Evolutionary conservation across 306 rosid genomes (phyloP), one percentile per base, ranked within the genome.

Genomic region (Neltuma alba): DNA sequence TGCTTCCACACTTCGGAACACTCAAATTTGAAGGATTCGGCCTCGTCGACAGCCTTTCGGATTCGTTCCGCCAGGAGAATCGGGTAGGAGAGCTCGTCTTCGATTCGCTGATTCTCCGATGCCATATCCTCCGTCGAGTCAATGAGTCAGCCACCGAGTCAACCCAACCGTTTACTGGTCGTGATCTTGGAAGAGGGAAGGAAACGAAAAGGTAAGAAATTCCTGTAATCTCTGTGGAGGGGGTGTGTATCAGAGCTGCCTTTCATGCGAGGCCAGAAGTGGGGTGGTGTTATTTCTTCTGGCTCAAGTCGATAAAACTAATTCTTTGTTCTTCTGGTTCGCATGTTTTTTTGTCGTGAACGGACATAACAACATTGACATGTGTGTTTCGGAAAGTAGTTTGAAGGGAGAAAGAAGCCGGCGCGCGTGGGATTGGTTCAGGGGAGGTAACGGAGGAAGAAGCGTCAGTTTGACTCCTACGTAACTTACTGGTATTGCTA

Each of bases 51-150:
- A 47, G 96, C 91, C 18, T 84, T 68, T 27, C 87, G 89, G 72
- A 90, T 79, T 68, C 89, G 88, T 86, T 92, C 98, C 23, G 96
- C 86, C 14, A 93, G 42, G 0, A 87, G 54, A 84, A 93, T 91
- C 69, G 93, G 92, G 81, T 83, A 81, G 45, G 94, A 85, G n/a
- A 94, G 73, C 57, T 87, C 85, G 34, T 89, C 96, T 44, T 85
- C 89, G 36, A 94, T 62, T 61, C 80, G 89, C 82, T 88, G 89
- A 63, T 86, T 91, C 37, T 84, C 90, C 81, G 85, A 44, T 34
- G 86, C 84, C 97, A 93, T 92, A 37, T 40, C 62, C 77, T 66
- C 62, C 76, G 42, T 25, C 69, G 73, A 60, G 75, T 65, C 55
- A 23, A 25, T 34, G 82, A 70, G 63, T 33, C 68, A n/a, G 64